Evolutionary conservation across 306 rosid genomes (phyloP).

Genomic region (Erythrophleum fordii): DNA sequence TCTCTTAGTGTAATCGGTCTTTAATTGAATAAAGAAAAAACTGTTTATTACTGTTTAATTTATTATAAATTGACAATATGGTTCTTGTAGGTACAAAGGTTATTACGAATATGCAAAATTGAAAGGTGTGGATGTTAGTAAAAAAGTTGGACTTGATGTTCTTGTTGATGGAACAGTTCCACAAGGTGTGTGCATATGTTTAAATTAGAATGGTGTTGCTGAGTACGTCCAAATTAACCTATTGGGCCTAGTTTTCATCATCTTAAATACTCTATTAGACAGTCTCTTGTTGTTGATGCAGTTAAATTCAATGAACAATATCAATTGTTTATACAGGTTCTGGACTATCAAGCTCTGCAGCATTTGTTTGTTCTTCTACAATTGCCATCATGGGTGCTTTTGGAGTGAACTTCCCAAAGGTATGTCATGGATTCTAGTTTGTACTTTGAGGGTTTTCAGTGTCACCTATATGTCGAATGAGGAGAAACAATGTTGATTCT

Average conservation of each 20-base stretch:
- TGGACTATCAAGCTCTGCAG: conserved; percentile 96
- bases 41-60: conserved; percentile 1
- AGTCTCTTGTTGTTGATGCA: conserved; percentile 6
- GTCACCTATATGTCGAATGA: not conserved
- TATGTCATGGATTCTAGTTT: conserved; percentile 24
- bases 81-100: conserved; percentile 83
- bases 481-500: not conserved
- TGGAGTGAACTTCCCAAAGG: conserved; percentile 85
- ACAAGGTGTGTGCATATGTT: conserved; percentile 60
- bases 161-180: conserved; percentile 94
- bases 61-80: conserved; percentile 25
- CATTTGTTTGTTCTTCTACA: conserved; percentile 95
- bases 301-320: not conserved
- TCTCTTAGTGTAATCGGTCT: not conserved
- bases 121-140: conserved; percentile 66
- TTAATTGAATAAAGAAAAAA: conserved; percentile 1
- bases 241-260: conserved; percentile 13
- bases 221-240: conserved; percentile 9
- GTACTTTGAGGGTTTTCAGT: conserved; percentile 4
- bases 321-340: conserved; percentile 63
- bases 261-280: conserved; percentile 23
- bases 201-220: conserved; percentile 15
- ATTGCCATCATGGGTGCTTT: conserved; percentile 96
- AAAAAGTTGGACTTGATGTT: conserved; percentile 86
- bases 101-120: conserved; percentile 69